phyloP scores from a whole-genome alignment of 371 early-diverging fungal species.

The Rhizomucor miehei region DNA sequence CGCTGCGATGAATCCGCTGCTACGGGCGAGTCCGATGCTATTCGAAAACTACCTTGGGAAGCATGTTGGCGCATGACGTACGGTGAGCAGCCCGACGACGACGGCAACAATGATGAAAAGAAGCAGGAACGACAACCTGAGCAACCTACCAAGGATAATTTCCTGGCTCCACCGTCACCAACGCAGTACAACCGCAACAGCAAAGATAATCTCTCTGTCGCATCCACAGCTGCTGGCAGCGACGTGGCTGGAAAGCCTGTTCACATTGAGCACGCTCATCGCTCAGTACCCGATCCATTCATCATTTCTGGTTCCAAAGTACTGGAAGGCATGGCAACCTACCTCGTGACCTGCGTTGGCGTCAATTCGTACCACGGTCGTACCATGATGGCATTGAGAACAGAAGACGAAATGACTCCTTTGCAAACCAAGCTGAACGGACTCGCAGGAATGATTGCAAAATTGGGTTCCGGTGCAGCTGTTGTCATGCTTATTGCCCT shows the following conservation, averaged over 20 bases:
- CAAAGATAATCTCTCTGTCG: not conserved
- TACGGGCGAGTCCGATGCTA: slow-evolving; percentile 88
- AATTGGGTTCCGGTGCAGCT: slow-evolving; percentile 65
- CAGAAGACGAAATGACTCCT: slow-evolving; percentile 62
- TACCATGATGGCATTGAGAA: slow-evolving; percentile 71
- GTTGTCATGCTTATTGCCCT: slow-evolving; percentile 65
- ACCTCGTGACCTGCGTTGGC: slow-evolving; percentile 70
- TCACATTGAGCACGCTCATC: not conserved
- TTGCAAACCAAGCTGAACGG: slow-evolving; percentile 66
- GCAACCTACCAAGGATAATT: not conserved
- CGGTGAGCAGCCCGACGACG: not conserved
- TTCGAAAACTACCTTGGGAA: slow-evolving; percentile 47
- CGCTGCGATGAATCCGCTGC: slow-evolving; percentile 88
- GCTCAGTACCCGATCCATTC: slow-evolving; percentile 55
- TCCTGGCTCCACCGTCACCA: slow-evolving; percentile 6
- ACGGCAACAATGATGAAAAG: not conserved
- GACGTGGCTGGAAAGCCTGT: not conserved
- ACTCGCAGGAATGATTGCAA: slow-evolving; percentile 71
- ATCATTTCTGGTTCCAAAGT: slow-evolving; percentile 75
- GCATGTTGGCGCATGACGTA: slow-evolving; percentile 16
- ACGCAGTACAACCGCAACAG: not conserved
- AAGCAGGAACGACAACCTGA: too few species aligned
- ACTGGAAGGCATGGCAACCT: slow-evolving; percentile 73
- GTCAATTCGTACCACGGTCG: slow-evolving; percentile 72
- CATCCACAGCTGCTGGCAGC: not conserved